phyloP scores from a whole-genome alignment of 164 flowering plant genomes.

The Vitis labrusca region DNA sequence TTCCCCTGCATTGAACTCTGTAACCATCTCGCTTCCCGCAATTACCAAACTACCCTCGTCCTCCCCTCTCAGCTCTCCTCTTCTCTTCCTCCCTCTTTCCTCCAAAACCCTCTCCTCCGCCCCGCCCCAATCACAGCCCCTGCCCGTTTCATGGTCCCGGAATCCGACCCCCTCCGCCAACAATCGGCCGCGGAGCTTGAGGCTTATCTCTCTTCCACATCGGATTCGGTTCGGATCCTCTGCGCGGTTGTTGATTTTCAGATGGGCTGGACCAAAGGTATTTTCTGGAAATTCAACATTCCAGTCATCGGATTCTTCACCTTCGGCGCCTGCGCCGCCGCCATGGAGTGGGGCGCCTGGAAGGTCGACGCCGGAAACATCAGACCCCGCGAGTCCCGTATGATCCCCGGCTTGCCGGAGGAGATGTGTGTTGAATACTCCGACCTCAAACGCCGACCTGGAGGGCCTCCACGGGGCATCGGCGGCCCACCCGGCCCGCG shows the following conservation, averaged over 20 bases:
- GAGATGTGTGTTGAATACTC: conserved; percentile 28
- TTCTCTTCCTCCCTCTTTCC: conserved; percentile 34
- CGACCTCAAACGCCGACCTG: conserved; percentile 25
- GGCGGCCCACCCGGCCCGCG: conserved; percentile 18
- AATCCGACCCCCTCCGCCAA: conserved; percentile 6
- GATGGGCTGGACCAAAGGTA: conserved; percentile 40
- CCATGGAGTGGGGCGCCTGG: conserved; percentile 47
- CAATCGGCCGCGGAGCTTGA: conserved; percentile 20
- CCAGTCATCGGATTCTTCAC: conserved; percentile 51
- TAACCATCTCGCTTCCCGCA: conserved; percentile 31
- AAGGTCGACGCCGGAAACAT: conserved; percentile 26
- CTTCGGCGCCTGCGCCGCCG: conserved; percentile 53
- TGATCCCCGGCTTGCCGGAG: conserved; percentile 47
- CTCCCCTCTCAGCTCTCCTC: conserved; percentile 40
- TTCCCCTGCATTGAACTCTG: conserved; percentile 58
- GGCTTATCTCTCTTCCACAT: conserved; percentile 18
- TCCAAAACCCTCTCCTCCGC: conserved; percentile 26
- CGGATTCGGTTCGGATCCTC: conserved; percentile 11
- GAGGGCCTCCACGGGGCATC: conserved; percentile 4
- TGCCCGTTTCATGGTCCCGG: neutral
- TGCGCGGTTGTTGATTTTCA: conserved; percentile 52
- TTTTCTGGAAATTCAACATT: conserved; percentile 29
- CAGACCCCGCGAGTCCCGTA: conserved; percentile 30
- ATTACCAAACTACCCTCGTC: conserved; percentile 38
- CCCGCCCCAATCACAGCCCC: conserved; percentile 23